phyloP scores from a whole-genome alignment of 768 basidiomycete species.

The Terana coerulea region DNA sequence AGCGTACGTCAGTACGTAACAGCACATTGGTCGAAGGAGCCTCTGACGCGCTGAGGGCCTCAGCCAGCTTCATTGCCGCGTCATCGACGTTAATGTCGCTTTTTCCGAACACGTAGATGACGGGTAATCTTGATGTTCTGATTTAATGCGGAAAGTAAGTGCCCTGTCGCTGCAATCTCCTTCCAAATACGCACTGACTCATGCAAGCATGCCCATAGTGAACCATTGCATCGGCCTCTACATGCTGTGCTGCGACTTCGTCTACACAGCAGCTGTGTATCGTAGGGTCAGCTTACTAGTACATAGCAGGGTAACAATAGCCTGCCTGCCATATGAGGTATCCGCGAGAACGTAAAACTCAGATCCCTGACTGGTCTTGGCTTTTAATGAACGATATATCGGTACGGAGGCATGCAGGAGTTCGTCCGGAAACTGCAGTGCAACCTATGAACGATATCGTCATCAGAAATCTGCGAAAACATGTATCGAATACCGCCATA shows the following conservation, averaged over 20 bases:
- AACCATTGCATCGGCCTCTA: conserved; percentile 85
- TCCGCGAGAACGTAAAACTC: conserved; percentile 94
- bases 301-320: conserved; percentile 2
- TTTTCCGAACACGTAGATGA: conserved; percentile 88
- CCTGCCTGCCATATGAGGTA: conserved; percentile 94
- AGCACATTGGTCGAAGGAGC: conserved; percentile 32
- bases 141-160: neutral
- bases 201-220: conserved; percentile 98
- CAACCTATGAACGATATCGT: conserved; percentile 48
- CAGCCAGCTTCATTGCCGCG: conserved; percentile 42
- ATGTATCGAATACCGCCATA: neutral
- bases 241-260: conserved; percentile 91
- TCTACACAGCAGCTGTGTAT: conserved; percentile 86
- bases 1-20: conserved; percentile 75
- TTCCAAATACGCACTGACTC: conserved; percentile 74
- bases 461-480: neutral
- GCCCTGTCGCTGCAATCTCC: no score
- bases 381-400: conserved; percentile 68
- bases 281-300: neutral
- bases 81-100: conserved; percentile 53
- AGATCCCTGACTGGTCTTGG: conserved; percentile 35
- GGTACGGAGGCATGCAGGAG: conserved; percentile 83
- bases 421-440: conserved; percentile 95
- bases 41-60: conserved; percentile 25
- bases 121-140: conserved; percentile 84